Percentiles rank a stretch among this genome's conserved stretches.
phyloP scores from a whole-genome alignment of 495 filamentous ascomycete genomes.

The Staphylotrichum tortipilum region DNA sequence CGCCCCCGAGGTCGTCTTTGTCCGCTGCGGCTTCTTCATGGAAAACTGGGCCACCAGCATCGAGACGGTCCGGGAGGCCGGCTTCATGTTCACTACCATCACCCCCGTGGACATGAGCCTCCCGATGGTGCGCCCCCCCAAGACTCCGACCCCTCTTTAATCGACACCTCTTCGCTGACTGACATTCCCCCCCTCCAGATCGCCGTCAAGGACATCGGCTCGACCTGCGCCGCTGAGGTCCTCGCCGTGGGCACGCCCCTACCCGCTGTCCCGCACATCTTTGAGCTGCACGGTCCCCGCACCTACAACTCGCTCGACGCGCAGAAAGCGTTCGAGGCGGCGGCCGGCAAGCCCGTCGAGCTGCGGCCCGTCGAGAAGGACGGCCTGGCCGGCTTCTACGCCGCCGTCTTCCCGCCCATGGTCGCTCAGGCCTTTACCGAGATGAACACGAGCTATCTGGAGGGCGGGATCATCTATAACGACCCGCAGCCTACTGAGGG shows the following conservation, averaged over 20 bases:
- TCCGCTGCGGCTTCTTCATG: conserved; percentile 22
- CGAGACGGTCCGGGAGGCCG: conserved; percentile 5
- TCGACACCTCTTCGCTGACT: too few species aligned
- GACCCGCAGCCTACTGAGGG: conserved; percentile 13
- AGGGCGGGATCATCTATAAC: conserved; percentile 16
- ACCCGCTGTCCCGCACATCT: conserved; percentile 11
- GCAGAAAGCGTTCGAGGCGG: conserved; percentile 16
- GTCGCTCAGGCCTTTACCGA: conserved; percentile 13
- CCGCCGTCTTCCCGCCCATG: conserved; percentile 9
- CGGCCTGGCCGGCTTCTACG: conserved; percentile 13
- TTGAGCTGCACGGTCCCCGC: conserved; percentile 16
- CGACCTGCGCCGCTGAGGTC: conserved; percentile 8
- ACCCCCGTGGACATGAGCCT: conserved; percentile 11
- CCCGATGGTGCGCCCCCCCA: conserved; percentile 18
- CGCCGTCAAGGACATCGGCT: conserved; percentile 19
- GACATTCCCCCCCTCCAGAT: conserved; percentile 3
- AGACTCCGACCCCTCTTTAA: background rate
- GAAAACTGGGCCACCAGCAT: conserved; percentile 17
- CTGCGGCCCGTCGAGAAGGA: conserved; percentile 13
- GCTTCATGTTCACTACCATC: conserved; percentile 18
- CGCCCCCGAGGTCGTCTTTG: conserved; percentile 14
- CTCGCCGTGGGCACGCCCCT: conserved; percentile 1
- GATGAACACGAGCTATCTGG: conserved; percentile 13
- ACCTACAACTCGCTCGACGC: conserved; percentile 12
- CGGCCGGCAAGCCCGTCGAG: conserved; percentile 10